Conservation (phyloP, 2,329 filamentous ascomycete genomes). For the Fusarium phyllophilum region DNA sequence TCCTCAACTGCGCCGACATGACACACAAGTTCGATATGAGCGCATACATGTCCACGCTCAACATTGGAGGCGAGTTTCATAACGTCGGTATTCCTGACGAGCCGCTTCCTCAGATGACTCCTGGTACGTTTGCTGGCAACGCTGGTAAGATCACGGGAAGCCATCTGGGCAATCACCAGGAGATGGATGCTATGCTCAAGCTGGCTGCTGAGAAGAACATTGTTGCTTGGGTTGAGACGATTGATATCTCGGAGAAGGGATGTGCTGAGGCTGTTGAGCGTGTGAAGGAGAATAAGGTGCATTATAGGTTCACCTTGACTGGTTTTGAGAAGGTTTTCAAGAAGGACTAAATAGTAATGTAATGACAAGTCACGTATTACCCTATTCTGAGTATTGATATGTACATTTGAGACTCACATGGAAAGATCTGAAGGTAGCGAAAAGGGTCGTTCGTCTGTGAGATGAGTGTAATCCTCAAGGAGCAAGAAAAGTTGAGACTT, state of each 20-base stretch:
- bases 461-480: too few species aligned
- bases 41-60: constrained; percentile 61
- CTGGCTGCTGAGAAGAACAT: constrained; percentile 66
- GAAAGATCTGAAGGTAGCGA: neutral
- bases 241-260: constrained; percentile 73
- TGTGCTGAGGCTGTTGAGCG: constrained; percentile 76
- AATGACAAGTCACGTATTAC: neutral
- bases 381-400: neutral
- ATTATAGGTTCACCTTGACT: constrained; percentile 77
- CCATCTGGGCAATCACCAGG: constrained; percentile 69
- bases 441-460: fast-evolving
- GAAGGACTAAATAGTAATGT: constrained; percentile 3
- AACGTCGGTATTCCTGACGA: constrained; percentile 66
- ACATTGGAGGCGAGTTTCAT: constrained; percentile 66
- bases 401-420: too few species aligned
- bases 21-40: constrained; percentile 65
- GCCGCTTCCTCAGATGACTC: constrained; percentile 55
- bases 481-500: too few species aligned
- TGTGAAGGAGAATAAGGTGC: constrained; percentile 76
- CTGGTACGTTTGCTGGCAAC: constrained; percentile 59
- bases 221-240: constrained; percentile 66
- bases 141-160: constrained; percentile 62
- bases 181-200: constrained; percentile 67
- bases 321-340: constrained; percentile 73
- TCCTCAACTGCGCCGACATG: constrained; percentile 61